A percentile compares a stretch with the other conserved stretches of the same genome.
phyloP scores from a whole-genome alignment of 129 eudicot genomes.

The Gnaphalium uliginosum region DNA sequence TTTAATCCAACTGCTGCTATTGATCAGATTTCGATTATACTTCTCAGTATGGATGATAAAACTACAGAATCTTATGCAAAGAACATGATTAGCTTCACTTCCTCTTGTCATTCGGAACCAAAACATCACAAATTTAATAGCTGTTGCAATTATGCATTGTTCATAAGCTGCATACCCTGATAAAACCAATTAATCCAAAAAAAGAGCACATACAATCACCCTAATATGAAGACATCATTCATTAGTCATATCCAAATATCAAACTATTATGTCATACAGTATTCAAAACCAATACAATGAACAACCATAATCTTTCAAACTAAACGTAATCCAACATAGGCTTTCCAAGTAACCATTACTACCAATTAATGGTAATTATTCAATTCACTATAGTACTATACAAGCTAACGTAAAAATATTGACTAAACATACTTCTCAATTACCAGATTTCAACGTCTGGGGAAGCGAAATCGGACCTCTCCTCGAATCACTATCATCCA shows the following conservation, averaged over 20 bases:
- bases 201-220: not conserved
- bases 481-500: slow-evolving; percentile 76
- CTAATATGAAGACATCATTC: not conserved
- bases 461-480: slow-evolving; percentile 83
- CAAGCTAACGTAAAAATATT: not conserved
- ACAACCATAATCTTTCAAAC: slow-evolving; percentile 13
- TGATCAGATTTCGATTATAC: not conserved
- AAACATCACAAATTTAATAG: not conserved
- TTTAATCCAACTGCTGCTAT: not conserved
- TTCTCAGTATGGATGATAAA: not conserved
- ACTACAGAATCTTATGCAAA: not conserved
- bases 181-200: not conserved
- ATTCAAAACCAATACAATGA: not conserved
- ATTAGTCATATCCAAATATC: not conserved
- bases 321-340: not conserved
- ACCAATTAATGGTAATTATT: not conserved
- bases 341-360: slow-evolving; percentile 6
- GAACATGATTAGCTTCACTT: not conserved
- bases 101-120: not conserved
- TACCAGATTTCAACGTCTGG: slow-evolving; percentile 46
- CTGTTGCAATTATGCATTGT: not conserved
- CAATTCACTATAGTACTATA: slow-evolving; percentile 17
- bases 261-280: not conserved
- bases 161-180: too few species aligned
- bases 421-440: slow-evolving; percentile 27